These are phyloP conservation scores for Arabis hirsuta DNA, from an alignment of 345 rosid species.

Conservation along the genomic window DNA sequence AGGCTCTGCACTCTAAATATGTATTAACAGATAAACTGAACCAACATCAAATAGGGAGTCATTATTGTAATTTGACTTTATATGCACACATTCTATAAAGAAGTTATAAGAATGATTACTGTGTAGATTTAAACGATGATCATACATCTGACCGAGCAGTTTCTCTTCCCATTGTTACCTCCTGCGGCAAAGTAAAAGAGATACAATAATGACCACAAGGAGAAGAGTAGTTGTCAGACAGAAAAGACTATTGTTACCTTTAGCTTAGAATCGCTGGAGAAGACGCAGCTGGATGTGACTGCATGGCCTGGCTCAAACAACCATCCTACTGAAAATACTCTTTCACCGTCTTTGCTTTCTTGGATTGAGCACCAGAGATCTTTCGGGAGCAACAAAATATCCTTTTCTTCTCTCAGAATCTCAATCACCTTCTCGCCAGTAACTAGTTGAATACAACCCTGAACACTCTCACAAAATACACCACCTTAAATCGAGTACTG, in stretches of 20 bases:
- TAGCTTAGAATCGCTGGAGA: constrained; percentile 57
- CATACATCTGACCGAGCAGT: constrained; percentile 33
- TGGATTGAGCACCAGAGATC: constrained; percentile 73
- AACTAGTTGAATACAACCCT: constrained; percentile 56
- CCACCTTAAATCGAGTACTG: neutral
- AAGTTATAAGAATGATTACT: constrained; percentile 23
- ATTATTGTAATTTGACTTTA: constrained; percentile 36
- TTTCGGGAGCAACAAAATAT: constrained; percentile 73
- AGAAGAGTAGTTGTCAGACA: constrained; percentile 12
- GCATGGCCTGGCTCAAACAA: constrained; percentile 56
- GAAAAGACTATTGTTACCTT: constrained; percentile 48
- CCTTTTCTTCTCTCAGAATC: constrained; percentile 57
- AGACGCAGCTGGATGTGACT: constrained; percentile 63
- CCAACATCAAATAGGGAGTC: constrained; percentile 25
- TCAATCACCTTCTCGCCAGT: constrained; percentile 47
- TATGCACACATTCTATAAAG: constrained; percentile 29
- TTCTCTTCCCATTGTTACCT: constrained; percentile 41
- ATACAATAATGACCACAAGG: constrained; percentile 21
- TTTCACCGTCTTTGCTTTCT: constrained; percentile 51
- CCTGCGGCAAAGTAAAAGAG: constrained; percentile 31
- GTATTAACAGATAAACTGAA: constrained; percentile 26
- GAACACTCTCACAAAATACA: constrained; percentile 26
- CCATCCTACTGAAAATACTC: constrained; percentile 75
- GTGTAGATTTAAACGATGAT: constrained; percentile 1
- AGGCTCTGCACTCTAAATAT: constrained; percentile 27